A percentile compares a stretch with the other conserved stretches of the same genome.
Evolutionary conservation across 2,329 filamentous ascomycete species (phyloP).

Genomic region (Ploettnerulaceae sp.): DNA sequence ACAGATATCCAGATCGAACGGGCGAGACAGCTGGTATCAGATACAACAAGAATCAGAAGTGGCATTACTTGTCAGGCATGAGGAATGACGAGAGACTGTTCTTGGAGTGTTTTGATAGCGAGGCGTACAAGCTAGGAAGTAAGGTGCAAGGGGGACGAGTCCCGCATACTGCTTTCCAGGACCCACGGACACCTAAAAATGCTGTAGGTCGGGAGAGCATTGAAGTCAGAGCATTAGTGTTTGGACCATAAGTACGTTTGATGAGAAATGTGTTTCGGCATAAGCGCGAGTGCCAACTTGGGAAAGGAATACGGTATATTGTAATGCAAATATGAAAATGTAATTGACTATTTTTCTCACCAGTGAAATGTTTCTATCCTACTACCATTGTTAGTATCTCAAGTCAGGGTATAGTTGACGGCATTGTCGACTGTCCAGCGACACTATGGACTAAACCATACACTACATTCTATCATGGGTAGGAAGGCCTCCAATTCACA

Average conservation of each 20-base stretch:
- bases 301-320: too few relatives aligned
- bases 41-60: constrained; percentile 32
- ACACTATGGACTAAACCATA: too few relatives aligned
- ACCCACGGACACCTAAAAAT: constrained; percentile 65
- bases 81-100: constrained; percentile 33
- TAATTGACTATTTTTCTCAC: too few relatives aligned
- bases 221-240: constrained; percentile 81
- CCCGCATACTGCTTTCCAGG: constrained; percentile 59
- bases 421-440: too few relatives aligned
- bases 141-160: constrained; percentile 50
- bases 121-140: constrained; percentile 43
- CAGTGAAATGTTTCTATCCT: too few relatives aligned
- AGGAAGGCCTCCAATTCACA: too few relatives aligned
- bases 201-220: constrained; percentile 79
- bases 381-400: too few relatives aligned
- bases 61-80: constrained; percentile 35
- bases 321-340: too few relatives aligned
- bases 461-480: too few relatives aligned
- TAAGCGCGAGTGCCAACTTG: background rate
- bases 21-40: constrained; percentile 33
- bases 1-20: constrained; percentile 32
- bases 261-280: background rate
- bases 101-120: constrained; percentile 34
- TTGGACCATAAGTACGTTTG: constrained; percentile 37
- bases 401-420: too few relatives aligned